These are phyloP conservation scores for Coemansia sp. DNA, from an alignment of 192 early-diverging fungal genomes.

Conservation along the genomic window DNA sequence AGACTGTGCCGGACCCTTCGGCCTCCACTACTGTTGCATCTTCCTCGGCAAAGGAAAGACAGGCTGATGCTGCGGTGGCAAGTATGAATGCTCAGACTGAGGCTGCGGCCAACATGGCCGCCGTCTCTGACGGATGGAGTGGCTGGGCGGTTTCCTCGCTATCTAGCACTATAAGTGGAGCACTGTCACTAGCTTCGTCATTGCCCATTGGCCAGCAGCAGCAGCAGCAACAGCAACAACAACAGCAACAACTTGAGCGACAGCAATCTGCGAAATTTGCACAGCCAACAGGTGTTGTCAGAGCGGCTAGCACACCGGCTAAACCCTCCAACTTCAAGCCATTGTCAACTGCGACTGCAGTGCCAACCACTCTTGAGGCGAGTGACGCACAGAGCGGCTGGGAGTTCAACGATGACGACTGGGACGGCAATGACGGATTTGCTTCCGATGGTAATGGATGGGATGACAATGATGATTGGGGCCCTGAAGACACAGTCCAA, in stretches of 20 bases:
- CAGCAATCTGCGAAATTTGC: not conserved
- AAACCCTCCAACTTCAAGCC: not conserved
- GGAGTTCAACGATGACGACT: constrained; percentile 44
- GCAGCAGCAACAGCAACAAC: not conserved
- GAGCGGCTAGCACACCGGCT: not conserved
- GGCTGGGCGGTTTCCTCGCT: constrained; percentile 89
- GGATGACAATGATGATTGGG: constrained; percentile 10
- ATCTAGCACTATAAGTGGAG: constrained; percentile 53
- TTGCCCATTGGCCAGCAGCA: constrained; percentile 21
- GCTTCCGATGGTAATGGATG: constrained; percentile 31
- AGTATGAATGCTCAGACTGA: constrained; percentile 21
- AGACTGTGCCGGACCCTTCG: constrained; percentile 5
- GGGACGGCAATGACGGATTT: constrained; percentile 11
- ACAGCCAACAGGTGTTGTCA: not conserved
- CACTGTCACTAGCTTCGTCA: constrained; percentile 43
- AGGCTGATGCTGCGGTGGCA: constrained; percentile 12
- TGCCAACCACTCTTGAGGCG: not conserved
- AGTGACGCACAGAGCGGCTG: constrained; percentile 22
- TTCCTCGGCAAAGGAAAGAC: constrained; percentile 27
- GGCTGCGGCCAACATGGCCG: constrained; percentile 49
- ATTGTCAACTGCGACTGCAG: not conserved
- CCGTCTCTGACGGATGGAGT: constrained; percentile 67
- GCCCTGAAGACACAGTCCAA: not conserved
- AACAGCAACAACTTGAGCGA: not conserved
- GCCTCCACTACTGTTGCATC: constrained; percentile 12